These are phyloP conservation scores for Triticum timopheevii DNA, from an alignment of 176 grass and related monocot genomes.

Conservation along the genomic window DNA sequence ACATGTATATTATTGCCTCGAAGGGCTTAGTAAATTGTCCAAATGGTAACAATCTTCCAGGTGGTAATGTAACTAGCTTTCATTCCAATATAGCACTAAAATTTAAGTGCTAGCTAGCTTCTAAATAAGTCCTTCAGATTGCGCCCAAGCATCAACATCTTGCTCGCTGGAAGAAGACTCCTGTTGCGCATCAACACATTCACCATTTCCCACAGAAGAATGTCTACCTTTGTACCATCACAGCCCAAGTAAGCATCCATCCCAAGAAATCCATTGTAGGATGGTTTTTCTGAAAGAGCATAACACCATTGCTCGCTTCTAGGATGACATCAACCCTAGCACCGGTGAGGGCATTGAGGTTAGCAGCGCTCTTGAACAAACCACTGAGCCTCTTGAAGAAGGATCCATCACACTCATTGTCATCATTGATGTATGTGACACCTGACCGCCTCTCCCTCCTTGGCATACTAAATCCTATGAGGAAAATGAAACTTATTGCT, in stretches of 20 bases:
- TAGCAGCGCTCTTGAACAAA: background rate
- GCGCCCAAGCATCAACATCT: background rate
- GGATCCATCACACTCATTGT: background rate
- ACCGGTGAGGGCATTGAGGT: background rate
- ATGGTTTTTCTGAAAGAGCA: too few species aligned
- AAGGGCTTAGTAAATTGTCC: background rate
- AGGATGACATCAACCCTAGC: background rate
- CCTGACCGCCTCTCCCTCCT: background rate
- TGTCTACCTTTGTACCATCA: background rate
- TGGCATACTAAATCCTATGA: background rate
- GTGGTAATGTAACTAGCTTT: background rate
- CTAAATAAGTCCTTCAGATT: background rate
- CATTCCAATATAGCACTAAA: background rate
- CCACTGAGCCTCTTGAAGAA: background rate
- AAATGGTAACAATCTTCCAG: too few species aligned
- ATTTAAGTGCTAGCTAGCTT: background rate
- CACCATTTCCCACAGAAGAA: background rate
- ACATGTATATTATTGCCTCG: background rate
- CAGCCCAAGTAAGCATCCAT: too few species aligned
- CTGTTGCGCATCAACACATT: background rate
- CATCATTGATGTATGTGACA: background rate
- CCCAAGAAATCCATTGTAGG: too few species aligned
- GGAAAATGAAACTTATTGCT: background rate
- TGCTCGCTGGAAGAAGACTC: background rate
- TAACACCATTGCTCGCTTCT: too few species aligned